A percentile compares a stretch with the other conserved stretches of the same genome.
Evolutionary conservation across 148 eudicot genomes (phyloP).

Genomic region (Gaultheria prostrata): DNA sequence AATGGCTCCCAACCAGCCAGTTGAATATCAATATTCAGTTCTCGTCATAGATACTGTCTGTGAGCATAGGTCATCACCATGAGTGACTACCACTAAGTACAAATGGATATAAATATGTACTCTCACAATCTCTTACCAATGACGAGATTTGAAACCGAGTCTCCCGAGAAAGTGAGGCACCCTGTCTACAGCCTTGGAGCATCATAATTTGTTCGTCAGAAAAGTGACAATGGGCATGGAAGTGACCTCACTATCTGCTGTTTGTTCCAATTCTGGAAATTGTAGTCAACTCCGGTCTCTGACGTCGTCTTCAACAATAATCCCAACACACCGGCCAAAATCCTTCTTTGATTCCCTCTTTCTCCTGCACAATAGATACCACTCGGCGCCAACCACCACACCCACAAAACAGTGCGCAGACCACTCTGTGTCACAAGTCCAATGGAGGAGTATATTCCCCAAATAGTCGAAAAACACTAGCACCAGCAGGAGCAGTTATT

Average conservation of each 20-base stretch:
- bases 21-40: no score
- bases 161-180: no score
- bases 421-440: not conserved
- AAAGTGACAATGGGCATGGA: not conserved
- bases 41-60: no score
- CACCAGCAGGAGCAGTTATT: not conserved
- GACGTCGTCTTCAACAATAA: not conserved
- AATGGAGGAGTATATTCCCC: not conserved
- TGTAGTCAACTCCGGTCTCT: not conserved
- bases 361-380: not conserved
- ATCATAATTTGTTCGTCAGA: not conserved
- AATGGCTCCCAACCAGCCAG: no score
- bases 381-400: not conserved
- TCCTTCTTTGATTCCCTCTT: not conserved
- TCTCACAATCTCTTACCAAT: no score
- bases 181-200: no score
- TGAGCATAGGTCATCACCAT: no score
- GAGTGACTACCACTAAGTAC: no score
- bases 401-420: not conserved
- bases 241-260: not conserved
- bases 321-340: not conserved
- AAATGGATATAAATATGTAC: no score
- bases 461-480: not conserved
- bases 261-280: not conserved
- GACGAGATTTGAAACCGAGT: no score